Evolutionary conservation across 1,284 basidiomycete species (phyloP).

Genomic region (Neotropicomus parvogracilis): DNA sequence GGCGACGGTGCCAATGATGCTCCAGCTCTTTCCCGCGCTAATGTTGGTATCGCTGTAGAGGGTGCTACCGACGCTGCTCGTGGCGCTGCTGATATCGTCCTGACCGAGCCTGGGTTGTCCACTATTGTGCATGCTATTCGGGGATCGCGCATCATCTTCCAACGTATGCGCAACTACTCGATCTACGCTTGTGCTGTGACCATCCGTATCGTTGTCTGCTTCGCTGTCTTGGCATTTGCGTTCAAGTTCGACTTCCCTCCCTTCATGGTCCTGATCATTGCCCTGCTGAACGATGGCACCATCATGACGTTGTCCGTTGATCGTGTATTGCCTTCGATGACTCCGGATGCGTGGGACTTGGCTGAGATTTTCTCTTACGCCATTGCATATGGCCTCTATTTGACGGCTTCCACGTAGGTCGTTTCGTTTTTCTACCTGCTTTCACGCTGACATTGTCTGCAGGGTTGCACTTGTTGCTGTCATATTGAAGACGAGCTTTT

Average conservation of each 20-base stretch:
- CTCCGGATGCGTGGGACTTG: constrained; percentile 94
- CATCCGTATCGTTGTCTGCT: constrained; percentile 98
- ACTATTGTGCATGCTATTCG: constrained; percentile 86
- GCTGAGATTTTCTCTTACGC: constrained; percentile 96
- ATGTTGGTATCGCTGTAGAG: constrained; percentile 86
- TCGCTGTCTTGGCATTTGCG: constrained; percentile 91
- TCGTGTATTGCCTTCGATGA: constrained; percentile 89
- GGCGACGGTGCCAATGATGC: constrained; percentile 89
- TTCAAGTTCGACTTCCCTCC: constrained; percentile 99
- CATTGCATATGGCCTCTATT: constrained; percentile 90
- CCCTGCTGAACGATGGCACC: constrained; percentile 95
- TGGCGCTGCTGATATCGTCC: constrained; percentile 82
- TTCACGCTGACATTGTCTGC: constrained; percentile 22
- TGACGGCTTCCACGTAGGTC: constrained; percentile 85
- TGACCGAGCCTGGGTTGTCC: constrained; percentile 82
- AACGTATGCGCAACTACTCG: constrained; percentile 85
- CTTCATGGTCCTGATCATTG: constrained; percentile 99
- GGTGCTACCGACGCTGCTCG: constrained; percentile 85
- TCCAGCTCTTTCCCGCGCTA: constrained; percentile 78
- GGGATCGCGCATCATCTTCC: constrained; percentile 83
- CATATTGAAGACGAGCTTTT: constrained; percentile 87
- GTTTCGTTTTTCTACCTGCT: not conserved
- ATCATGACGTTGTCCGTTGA: constrained; percentile 99
- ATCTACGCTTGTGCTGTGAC: constrained; percentile 83
- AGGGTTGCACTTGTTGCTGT: constrained; percentile 79